phyloP scores from a whole-genome alignment of 176 grass and related monocot genomes.

The Cenchrus americanus region DNA sequence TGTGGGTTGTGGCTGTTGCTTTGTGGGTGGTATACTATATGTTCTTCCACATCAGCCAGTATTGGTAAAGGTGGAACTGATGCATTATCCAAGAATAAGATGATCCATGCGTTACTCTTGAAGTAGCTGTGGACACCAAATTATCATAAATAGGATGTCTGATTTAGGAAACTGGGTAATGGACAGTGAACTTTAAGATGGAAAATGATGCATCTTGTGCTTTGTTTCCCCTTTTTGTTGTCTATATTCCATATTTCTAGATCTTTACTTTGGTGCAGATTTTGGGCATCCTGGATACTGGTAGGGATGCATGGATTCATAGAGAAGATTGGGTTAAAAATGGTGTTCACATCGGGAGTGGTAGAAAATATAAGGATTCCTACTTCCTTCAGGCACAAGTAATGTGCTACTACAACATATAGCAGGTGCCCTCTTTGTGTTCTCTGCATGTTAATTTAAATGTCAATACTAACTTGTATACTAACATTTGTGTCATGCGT shows the following conservation, averaged over 20 bases:
- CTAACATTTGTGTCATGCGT: background rate
- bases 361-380: slow-evolving; percentile 95
- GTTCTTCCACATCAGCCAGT: background rate
- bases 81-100: slow-evolving; percentile 5
- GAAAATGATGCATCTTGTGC: slow-evolving; percentile 17
- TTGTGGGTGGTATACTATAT: background rate
- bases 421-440: slow-evolving; percentile 45
- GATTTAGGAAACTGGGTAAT: background rate
- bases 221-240: background rate
- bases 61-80: slow-evolving; percentile 2
- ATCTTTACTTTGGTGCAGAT: slow-evolving; percentile 51
- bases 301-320: slow-evolving; percentile 92
- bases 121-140: background rate
- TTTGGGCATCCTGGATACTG: slow-evolving; percentile 84
- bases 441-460: background rate
- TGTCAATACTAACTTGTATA: background rate
- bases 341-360: slow-evolving; percentile 79
- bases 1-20: background rate
- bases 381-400: slow-evolving; percentile 91
- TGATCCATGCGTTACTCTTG: background rate
- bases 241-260: slow-evolving; percentile 11
- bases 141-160: background rate
- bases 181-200: background rate
- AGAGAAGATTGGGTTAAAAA: slow-evolving; percentile 97
- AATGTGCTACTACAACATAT: slow-evolving; percentile 92